A percentile compares a stretch with the other conserved stretches of the same genome.
These are phyloP conservation scores for Mycena pura DNA, from an alignment of 768 basidiomycete genomes.

Conservation along the genomic window DNA sequence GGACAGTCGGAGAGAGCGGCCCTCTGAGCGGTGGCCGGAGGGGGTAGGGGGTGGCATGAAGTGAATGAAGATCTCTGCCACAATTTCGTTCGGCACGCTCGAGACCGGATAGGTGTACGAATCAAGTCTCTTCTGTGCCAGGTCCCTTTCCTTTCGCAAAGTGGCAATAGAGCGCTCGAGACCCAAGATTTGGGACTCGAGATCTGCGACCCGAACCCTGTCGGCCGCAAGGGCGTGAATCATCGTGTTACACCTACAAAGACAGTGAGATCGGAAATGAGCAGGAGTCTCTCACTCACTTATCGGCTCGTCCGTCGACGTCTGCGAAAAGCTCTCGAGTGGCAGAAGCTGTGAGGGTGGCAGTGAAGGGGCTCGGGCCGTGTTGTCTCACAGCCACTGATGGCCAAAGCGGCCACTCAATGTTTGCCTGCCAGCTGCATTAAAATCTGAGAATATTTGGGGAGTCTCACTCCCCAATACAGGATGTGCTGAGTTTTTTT, in stretches of 20 bases:
- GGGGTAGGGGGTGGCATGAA: constrained; percentile 8
- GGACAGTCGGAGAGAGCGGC: constrained; percentile 2
- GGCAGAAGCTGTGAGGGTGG: background rate
- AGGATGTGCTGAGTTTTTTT: no score
- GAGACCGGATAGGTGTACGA: constrained; percentile 5
- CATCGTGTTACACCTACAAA: constrained; percentile 11
- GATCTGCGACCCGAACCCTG: constrained; percentile 3
- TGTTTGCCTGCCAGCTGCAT: no score
- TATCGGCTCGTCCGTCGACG: background rate
- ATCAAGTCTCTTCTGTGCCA: constrained; percentile 2
- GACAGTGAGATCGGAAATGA: constrained; percentile 6
- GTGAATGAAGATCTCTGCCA: constrained; percentile 6
- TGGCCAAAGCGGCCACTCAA: no score
- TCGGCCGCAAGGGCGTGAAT: constrained; percentile 7
- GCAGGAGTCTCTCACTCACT: constrained; percentile 2
- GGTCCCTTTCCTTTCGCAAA: background rate
- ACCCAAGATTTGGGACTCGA: constrained; percentile 4
- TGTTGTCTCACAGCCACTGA: background rate
- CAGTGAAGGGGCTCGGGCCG: background rate
- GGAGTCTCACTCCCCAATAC: no score
- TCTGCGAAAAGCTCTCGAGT: constrained; percentile 5
- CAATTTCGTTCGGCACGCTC: constrained; percentile 1
- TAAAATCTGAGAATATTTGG: no score
- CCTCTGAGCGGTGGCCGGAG: constrained; percentile 1
- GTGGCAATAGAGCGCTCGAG: constrained; percentile 1